phyloP scores from a whole-genome alignment of 2,329 filamentous ascomycete genomes.

The Onygena corvina region DNA sequence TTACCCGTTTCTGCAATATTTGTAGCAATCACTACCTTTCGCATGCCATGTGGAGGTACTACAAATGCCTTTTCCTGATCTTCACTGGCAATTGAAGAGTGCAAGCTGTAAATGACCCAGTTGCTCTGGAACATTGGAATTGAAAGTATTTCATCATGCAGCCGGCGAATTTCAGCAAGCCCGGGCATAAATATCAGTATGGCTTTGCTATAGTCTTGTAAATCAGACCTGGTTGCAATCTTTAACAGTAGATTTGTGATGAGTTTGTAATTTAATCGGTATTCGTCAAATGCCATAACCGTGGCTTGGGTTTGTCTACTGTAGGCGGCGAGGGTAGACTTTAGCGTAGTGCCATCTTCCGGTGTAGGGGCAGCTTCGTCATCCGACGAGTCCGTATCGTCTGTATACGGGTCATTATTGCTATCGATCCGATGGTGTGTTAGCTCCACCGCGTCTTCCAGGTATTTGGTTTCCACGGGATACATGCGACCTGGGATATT shows the following conservation, averaged over 20 bases:
- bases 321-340: constrained; percentile 58
- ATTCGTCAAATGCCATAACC: constrained; percentile 71
- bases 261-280: constrained; percentile 78
- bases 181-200: constrained; percentile 92
- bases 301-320: constrained; percentile 63
- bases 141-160: constrained; percentile 74
- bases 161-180: constrained; percentile 76
- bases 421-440: constrained; percentile 64
- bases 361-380: constrained; percentile 36
- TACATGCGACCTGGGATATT: constrained; percentile 89
- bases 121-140: constrained; percentile 61
- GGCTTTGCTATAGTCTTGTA: constrained; percentile 67
- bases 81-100: constrained; percentile 89
- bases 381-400: constrained; percentile 33
- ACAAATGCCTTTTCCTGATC: constrained; percentile 91
- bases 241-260: constrained; percentile 65
- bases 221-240: constrained; percentile 58
- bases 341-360: constrained; percentile 41
- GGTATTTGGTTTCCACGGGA: constrained; percentile 72
- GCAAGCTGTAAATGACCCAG: constrained; percentile 81
- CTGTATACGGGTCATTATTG: constrained; percentile 33
- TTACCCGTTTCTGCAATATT: constrained; percentile 92
- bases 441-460: constrained; percentile 85
- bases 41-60: constrained; percentile 64
- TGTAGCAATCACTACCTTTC: constrained; percentile 92